Evolutionary conservation across 129 eudicot species (phyloP).

Genomic region (Helianthus tuberosus): DNA sequence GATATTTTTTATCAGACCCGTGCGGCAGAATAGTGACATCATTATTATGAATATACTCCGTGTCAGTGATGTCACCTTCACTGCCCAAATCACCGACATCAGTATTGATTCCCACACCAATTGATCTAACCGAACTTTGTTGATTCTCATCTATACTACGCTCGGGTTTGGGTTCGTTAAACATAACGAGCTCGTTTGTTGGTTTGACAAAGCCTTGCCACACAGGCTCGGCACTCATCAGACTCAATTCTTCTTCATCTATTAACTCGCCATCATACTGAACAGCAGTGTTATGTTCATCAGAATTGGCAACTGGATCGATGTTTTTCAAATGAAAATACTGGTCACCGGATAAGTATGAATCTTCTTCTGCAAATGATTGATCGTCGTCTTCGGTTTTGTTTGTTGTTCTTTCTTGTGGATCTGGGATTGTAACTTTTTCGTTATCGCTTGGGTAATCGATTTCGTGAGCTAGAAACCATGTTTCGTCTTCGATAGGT

Average conservation of each 20-base stretch:
- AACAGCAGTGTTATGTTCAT: conserved; percentile 46
- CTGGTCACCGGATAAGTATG: conserved; percentile 83
- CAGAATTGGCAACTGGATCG: conserved; percentile 50
- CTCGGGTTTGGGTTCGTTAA: conserved; percentile 65
- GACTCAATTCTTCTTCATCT: conserved; percentile 77
- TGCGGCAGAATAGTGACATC: conserved; percentile 39
- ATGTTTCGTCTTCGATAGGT: conserved; percentile 95
- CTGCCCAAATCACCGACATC: conserved; percentile 70
- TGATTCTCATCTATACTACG: conserved; percentile 55
- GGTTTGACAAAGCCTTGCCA: conserved; percentile 79
- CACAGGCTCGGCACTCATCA: conserved; percentile 85
- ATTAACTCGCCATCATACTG: conserved; percentile 84
- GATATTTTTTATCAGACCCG: conserved; percentile 37
- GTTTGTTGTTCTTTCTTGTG: conserved; percentile 59
- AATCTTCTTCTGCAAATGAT: conserved; percentile 88
- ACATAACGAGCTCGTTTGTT: conserved; percentile 65
- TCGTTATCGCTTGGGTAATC: conserved; percentile 98
- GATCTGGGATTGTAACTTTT: conserved; percentile 76
- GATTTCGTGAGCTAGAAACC: conserved; percentile 98
- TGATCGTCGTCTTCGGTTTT: conserved; percentile 90
- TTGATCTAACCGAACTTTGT: conserved; percentile 76
- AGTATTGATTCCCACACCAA: conserved; percentile 81
- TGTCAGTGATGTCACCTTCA: conserved; percentile 51
- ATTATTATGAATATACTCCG: conserved; percentile 58
- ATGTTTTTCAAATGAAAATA: conserved; percentile 57